Conservation (phyloP, 228 moss, liverwort and hornwort genomes). For the Sphagnum magellanicum region DNA sequence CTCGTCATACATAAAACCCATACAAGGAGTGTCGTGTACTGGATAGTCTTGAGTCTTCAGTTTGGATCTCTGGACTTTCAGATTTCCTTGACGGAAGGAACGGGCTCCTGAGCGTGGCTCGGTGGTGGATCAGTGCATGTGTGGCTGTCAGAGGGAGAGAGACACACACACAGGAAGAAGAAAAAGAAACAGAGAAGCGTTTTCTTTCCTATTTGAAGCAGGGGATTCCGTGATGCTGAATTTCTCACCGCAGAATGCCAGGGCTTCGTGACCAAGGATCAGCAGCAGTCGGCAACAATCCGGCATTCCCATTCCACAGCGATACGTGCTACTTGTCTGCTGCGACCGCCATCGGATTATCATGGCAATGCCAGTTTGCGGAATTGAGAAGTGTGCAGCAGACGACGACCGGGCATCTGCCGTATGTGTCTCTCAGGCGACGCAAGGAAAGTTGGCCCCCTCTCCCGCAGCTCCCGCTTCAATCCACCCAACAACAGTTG, state of each 20-base stretch:
- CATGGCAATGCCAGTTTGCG: constrained; percentile 32
- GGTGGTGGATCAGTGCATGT: not conserved
- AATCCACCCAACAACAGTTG: not conserved
- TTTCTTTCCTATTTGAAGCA: constrained; percentile 14
- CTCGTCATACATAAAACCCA: too few species aligned
- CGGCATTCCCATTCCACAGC: constrained; percentile 35
- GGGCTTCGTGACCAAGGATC: constrained; percentile 54
- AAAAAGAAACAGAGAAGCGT: too few species aligned
- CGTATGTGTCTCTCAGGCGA: constrained; percentile 33
- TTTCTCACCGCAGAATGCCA: constrained; percentile 42
- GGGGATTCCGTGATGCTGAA: too few species aligned
- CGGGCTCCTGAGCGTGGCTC: too few species aligned
- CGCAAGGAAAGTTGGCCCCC: constrained; percentile 10
- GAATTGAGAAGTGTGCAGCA: constrained; percentile 40
- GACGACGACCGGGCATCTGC: constrained; percentile 13
- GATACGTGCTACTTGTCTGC: constrained; percentile 20
- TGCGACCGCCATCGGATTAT: constrained; percentile 15
- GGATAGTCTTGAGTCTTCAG: too few species aligned
- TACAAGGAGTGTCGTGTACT: too few species aligned
- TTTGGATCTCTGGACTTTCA: too few species aligned
- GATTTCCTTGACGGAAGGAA: too few species aligned
- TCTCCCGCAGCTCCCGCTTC: too few species aligned
- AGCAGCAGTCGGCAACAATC: constrained; percentile 2
- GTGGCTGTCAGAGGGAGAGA: not conserved
- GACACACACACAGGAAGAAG: not conserved